Evolutionary conservation across 2,329 filamentous ascomycete genomes (phyloP), one percentile per base, ranked within the genome.

Genomic region (Neofusicoccum kwambonambiense): DNA sequence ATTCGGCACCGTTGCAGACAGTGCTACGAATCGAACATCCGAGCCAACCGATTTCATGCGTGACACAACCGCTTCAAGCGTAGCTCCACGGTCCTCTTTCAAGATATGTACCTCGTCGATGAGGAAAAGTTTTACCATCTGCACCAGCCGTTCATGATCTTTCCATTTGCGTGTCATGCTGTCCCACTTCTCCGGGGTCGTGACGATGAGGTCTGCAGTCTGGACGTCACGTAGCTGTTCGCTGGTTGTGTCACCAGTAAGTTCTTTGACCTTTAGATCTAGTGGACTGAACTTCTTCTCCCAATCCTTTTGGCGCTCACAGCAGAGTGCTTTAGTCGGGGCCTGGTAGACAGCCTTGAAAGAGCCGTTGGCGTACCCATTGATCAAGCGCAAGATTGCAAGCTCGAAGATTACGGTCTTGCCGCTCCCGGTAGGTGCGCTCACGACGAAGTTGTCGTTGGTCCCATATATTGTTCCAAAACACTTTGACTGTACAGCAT

Each of bases 181-280:
- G 73, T 96, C 92, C 92, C 92, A 96, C 72, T 96, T 96, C 76
- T 96, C 92, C 0, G 92, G 92, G 0, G 92, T 96, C 0, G 92
- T 95, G 67, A 96, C 84, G 69, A 96, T 94, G 68, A 96, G 91
- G 52, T 88, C 89, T 3, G 91, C 91, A 69, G 83, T 86, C 66
- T 92, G 88, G 5, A 94, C 89, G 62, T 84, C 86, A 22, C 82
- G 82, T 66, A 93, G 81, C 69, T 93, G 87, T 4, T 80, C 77
- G 60, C 84, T 81, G 42, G 90, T 88, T 0, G 90, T 93, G 72
- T 96, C 92, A 1, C 92, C 92, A 3, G 92, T 96, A 65, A 96
- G 82, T 74, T 95, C 91, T 3, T 88, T 88, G 73, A 90, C 92
- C 65, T 85, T 81, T 13, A 95, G 77, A 19, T 86, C 87, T 65